Evolutionary conservation across 2,329 filamentous ascomycete genomes (phyloP).

Genomic region (Fusarium pseudonygamai): DNA sequence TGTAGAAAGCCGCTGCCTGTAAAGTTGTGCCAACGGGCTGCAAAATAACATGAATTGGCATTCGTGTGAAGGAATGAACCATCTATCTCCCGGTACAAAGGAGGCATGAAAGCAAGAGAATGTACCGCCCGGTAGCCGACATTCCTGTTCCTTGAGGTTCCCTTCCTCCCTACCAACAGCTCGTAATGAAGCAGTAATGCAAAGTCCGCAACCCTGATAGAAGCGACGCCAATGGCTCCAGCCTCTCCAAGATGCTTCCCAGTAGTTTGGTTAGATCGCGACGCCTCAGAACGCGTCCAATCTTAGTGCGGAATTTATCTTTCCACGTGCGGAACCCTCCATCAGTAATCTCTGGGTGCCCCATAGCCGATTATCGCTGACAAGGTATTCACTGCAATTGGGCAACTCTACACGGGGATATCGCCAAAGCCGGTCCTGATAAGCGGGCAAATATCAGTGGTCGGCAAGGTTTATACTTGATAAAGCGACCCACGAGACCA

Average conservation of each 20-base stretch:
- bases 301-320: neutral
- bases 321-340: neutral
- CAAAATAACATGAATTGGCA: neutral
- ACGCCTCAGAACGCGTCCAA: neutral
- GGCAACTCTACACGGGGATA: neutral
- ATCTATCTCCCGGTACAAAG: too few relatives aligned
- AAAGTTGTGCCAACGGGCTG: neutral
- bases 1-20: too few relatives aligned
- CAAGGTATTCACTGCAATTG: neutral
- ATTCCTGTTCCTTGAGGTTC: neutral
- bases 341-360: neutral
- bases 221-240: neutral
- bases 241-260: neutral
- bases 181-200: neutral
- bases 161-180: neutral
- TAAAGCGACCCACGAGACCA: neutral
- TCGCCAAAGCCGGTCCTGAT: neutral
- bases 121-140: neutral
- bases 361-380: neutral
- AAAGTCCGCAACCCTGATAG: neutral
- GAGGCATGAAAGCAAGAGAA: neutral
- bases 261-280: neutral
- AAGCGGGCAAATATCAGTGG: neutral
- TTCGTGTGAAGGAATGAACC: neutral
- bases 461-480: neutral